phyloP scores from a whole-genome alignment of 106 monocot genomes.

The Acorus calamus region DNA sequence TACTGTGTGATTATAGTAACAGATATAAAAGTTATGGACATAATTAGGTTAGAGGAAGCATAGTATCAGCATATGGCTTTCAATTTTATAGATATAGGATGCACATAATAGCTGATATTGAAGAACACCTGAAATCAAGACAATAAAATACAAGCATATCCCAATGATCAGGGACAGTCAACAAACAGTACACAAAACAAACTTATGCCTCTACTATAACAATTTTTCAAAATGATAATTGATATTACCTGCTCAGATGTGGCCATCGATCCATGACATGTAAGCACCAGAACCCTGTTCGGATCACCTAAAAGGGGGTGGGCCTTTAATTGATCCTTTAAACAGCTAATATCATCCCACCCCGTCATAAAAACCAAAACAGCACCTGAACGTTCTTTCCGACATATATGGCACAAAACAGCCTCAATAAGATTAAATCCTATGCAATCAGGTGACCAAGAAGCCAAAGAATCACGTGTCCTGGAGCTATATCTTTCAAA shows the following conservation, averaged over 20 bases:
- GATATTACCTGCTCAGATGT: constrained; percentile 83
- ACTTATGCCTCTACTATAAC: not conserved
- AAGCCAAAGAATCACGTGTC: constrained; percentile 83
- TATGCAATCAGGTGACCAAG: constrained; percentile 94
- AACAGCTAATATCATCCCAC: constrained; percentile 99
- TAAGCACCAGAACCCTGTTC: constrained; percentile 76
- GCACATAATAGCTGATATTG: too few species aligned
- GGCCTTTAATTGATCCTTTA: constrained; percentile 89
- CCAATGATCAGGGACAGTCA: not conserved
- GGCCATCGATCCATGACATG: constrained; percentile 99
- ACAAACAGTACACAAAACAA: not conserved
- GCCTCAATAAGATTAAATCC: constrained; percentile 99
- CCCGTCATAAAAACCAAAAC: constrained; percentile 99
- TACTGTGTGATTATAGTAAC: too few species aligned
- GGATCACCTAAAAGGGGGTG: constrained; percentile 97
- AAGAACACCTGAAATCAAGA: too few species aligned
- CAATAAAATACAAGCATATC: too few species aligned
- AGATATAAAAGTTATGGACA: too few species aligned
- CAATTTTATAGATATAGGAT: too few species aligned
- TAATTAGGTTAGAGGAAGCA: too few species aligned
- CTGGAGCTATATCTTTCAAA: constrained; percentile 73
- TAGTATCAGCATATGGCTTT: too few species aligned
- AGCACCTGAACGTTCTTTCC: constrained; percentile 86
- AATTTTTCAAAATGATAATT: not conserved
- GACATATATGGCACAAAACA: constrained; percentile 91